phyloP scores from a whole-genome alignment of 805 yeast genomes.

The Candida caryicola region DNA sequence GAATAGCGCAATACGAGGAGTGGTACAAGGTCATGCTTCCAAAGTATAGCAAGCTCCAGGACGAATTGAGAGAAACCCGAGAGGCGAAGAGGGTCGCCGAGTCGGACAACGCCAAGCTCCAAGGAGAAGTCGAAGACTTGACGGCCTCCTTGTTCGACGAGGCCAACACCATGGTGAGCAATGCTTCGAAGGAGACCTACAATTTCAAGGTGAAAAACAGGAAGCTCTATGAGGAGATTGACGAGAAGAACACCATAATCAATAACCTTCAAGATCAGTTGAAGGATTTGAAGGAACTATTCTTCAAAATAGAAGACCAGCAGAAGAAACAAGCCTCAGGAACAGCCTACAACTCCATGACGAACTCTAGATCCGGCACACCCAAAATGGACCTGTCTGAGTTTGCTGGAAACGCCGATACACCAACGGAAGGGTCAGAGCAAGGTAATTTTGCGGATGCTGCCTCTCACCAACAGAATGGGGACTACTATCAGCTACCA shows the following conservation, averaged over 20 bases:
- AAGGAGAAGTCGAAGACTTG: slow-evolving; percentile 76
- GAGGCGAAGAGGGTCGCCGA: slow-evolving; percentile 48
- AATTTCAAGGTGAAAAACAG: slow-evolving; percentile 58
- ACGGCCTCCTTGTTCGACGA: slow-evolving; percentile 76
- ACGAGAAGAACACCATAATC: slow-evolving; percentile 67
- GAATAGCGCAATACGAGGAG: slow-evolving; percentile 17
- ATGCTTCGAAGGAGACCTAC: slow-evolving; percentile 67
- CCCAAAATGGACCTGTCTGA: slow-evolving; percentile 7
- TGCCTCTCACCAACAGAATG: slow-evolving; percentile 1
- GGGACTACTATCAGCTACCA: slow-evolving; percentile 10
- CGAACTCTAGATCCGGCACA: slow-evolving; percentile 4
- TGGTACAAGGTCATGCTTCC: slow-evolving; percentile 28
- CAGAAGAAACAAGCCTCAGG: slow-evolving; percentile 14
- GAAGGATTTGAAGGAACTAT: slow-evolving; percentile 55
- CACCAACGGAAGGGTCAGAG: neutral
- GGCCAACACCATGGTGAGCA: slow-evolving; percentile 81
- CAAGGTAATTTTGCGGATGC: slow-evolving; percentile 2
- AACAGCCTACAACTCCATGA: neutral
- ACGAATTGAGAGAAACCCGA: slow-evolving; percentile 22
- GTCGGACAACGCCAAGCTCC: slow-evolving; percentile 55
- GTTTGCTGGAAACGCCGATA: neutral
- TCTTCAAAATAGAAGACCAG: slow-evolving; percentile 53
- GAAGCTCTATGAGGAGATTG: slow-evolving; percentile 49
- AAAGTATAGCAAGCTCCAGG: slow-evolving; percentile 29
- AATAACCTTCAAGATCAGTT: slow-evolving; percentile 67